Evolutionary conservation across 768 basidiomycete species (phyloP).

Genomic region (Termitomyces eurrhizus): DNA sequence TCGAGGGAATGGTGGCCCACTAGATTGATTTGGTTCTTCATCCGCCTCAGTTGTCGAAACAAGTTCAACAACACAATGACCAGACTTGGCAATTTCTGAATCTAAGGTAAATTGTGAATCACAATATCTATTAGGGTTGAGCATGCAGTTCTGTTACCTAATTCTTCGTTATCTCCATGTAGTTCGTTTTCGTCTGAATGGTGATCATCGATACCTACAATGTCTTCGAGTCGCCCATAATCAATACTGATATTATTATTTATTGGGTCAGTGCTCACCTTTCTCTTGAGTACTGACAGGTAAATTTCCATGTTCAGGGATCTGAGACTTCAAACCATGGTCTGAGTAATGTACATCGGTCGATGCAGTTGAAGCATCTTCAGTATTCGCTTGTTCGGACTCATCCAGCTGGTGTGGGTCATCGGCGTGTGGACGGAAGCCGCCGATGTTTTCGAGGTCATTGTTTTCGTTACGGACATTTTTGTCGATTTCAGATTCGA

Average conservation of each 20-base stretch:
- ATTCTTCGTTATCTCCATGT: neutral
- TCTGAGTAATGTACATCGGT: neutral
- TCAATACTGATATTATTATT: neutral
- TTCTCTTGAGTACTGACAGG: neutral
- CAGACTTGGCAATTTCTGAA: neutral
- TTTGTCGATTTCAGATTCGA: neutral
- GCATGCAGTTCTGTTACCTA: neutral
- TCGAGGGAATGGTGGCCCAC: neutral
- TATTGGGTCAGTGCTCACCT: neutral
- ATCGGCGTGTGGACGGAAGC: neutral
- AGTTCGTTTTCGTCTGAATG: neutral
- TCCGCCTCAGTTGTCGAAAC: neutral
- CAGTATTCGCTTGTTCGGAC: neutral
- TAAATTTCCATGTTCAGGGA: neutral
- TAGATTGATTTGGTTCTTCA: slow-evolving; percentile 4
- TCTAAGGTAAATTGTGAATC: neutral
- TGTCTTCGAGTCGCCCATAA: neutral
- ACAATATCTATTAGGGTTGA: neutral
- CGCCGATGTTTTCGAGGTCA: neutral
- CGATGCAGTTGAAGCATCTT: neutral
- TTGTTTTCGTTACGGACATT: neutral
- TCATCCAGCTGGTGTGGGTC: neutral
- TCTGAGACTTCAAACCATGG: neutral
- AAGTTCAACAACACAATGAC: neutral
- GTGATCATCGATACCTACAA: neutral